Evolutionary conservation across 1,284 basidiomycete genomes (phyloP).

Genomic region (Coniophora puteana): DNA sequence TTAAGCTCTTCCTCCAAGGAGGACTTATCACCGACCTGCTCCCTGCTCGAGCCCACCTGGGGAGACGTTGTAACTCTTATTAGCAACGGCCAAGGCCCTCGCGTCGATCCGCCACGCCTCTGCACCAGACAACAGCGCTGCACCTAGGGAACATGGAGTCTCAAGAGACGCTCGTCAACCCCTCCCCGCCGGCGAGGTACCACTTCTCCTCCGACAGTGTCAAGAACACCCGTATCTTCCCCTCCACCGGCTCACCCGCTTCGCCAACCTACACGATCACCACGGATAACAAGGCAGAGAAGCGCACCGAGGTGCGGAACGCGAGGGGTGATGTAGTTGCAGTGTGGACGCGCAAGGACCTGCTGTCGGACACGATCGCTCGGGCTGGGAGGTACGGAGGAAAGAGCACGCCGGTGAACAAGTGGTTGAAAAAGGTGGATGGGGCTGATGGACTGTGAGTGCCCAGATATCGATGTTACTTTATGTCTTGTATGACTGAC

Average conservation of each 20-base stretch:
- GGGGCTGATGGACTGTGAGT: constrained; percentile 12
- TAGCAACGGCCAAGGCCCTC: too few relatives aligned
- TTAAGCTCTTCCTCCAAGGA: too few relatives aligned
- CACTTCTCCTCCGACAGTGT: constrained; percentile 19
- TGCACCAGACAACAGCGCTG: too few relatives aligned
- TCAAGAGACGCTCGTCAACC: constrained; percentile 21
- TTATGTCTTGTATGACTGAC: too few relatives aligned
- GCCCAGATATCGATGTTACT: too few relatives aligned
- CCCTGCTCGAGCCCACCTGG: too few relatives aligned
- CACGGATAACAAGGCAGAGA: constrained; percentile 14
- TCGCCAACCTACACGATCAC: constrained; percentile 22
- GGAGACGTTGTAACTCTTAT: too few relatives aligned
- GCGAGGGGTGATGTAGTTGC: too few relatives aligned
- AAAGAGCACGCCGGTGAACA: constrained; percentile 8
- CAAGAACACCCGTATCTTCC: constrained; percentile 16
- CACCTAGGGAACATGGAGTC: too few relatives aligned
- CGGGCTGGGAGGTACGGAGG: constrained; percentile 4
- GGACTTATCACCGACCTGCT: too few relatives aligned
- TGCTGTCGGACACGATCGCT: constrained; percentile 14
- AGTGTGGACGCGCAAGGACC: constrained; percentile 3
- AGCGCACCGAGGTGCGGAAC: constrained; percentile 14
- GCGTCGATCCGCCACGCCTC: too few relatives aligned
- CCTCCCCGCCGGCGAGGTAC: constrained; percentile 24
- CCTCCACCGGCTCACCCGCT: constrained; percentile 12
- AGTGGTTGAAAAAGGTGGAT: constrained; percentile 12